Base-by-base conservation (phyloP, 2,329 filamentous ascomycete genomes). In the Curvularia hawaiiensis region DNA sequence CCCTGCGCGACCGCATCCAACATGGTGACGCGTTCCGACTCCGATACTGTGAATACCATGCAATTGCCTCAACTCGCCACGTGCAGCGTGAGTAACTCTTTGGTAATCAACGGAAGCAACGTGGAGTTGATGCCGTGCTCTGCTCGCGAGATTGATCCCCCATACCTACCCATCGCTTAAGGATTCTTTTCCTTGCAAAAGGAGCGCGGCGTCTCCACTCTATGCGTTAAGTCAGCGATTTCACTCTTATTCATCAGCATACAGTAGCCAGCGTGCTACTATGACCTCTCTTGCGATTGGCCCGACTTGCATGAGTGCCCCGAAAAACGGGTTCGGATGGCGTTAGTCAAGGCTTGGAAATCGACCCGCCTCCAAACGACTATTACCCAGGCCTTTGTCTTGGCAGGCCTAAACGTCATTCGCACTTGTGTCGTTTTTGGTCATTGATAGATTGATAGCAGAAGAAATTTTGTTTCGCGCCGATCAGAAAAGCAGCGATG, bases 191-290 rank as follows among this genome's bases (percentile, higher is more conserved):
- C 31, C 18, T 48, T 59, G 55, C 54, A 52, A 48, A 50, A 52
- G 52, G 59, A 53, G 45, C 43, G 48, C 22, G 18, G 35, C 33
- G 26, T 61, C 59, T 50, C 50, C 54, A 58, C 51, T 55, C 16
- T 38, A 8, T 33, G 26, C 56, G 62, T 62, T 52, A 62, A 41
- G 64, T 67, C 58, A 68, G 65, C 65, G 60, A 44, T n/a, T 18
- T 6, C 46, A 12, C 22, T 54, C 52, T 63, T 64, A 60, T 62
- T 64, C 62, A 67, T 67, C 60, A 67, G 59, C 65, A 56, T 47
- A 48, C 59, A 16, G 33, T 61, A 49, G 56, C 35, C 40, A 24
- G n/a, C 24, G 18, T 50, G 54, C 47, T 38, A 38, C 30, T 38
- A 16, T 11, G n/a, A 8, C 20, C 10, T 40, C 11, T 6, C 5